Evolutionary conservation across 2,329 filamentous ascomycete genomes (phyloP), one percentile per base, ranked within the genome.

Genomic region (Anthostomella pinea): DNA sequence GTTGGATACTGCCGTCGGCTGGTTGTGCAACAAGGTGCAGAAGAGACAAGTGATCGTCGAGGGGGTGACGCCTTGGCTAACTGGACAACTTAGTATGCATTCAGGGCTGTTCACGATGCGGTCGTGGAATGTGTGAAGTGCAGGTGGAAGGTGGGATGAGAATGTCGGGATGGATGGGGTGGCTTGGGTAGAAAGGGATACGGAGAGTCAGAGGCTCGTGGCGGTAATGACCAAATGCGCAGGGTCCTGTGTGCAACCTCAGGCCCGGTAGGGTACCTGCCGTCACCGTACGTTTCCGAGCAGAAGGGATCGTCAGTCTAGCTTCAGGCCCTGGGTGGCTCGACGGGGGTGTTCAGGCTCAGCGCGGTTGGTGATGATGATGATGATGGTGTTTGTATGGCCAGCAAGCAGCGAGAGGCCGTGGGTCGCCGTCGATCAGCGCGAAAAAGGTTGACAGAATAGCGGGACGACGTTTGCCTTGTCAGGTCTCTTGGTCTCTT

Each of bases 271-370:
- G 42, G n/a, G n/a, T n/a, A 28, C 43, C 43, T 38, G 48, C 28
- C 53, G 49, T 53, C 46, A 49, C 51, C 44, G 42, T 22, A 34
- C 13, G 24, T 29, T 19, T 24, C 40, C 45, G 43, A 41, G 41
- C 43, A 54, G 53, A 56, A 52, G 53, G 54, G 53, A 56, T 56
- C 53, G 53, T 53, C 53, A 54, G 45, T 54, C 45, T 35, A 49
- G 50, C 42, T 44, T 52, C 42, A 54, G 42, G 46, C 44, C 43
- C 33, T 35, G 35, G 43, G 26, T 42, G 43, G 47, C 45, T 20
- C 21, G 18, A 31, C 30, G 25, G 21, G 15, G 22, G 21, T 33
- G 21, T 24, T 25, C 25, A 22, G 30, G 30, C 21, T 7, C 24
- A 26, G 24, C 24, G 11, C 6, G 6, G n/a, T 14, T 26, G 15